Evolutionary conservation across 139 green algal genomes (phyloP), one percentile per base, ranked within the genome.

Genomic region (Gonium pectorale): DNA sequence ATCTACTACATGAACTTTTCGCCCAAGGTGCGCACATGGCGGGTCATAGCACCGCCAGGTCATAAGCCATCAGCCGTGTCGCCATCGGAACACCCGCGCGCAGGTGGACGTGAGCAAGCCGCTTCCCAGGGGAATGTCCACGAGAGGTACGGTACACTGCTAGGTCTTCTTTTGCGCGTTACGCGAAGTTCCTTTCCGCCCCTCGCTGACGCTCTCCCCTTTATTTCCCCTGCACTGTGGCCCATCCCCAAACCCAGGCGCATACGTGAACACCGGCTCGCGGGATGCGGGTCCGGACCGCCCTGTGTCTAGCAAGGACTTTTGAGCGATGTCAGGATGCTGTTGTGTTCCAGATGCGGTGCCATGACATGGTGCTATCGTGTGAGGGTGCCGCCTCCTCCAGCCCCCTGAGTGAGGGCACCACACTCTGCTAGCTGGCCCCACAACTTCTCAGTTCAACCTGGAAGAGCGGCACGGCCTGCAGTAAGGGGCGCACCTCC

Each of bases 191-290:
- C 11, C 46, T 54, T 11, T 15, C 46, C 46, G 13, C 46, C 29
- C 37, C 8, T 9, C 8, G 3, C 64, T n/a, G 8, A 6, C 37
- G 46, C 46, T 15, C 46, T 54, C 46, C 13, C 46, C 54, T 6
- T 6, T 22, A 19, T 31, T 22, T 22, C 54, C n/a, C 54, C 26
- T 35, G 24, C 41, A 56, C 9, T 37, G 64, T 49, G 37, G 11
- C 13, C 13, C 46, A 15, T 54, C 46, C 46, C 15, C 46, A 19
- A 43, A 68, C 35, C 17, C 71, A 80, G 71, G 71, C 0, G 71
- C 71, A 8, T 80, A 80, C 43, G 71, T 80, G 4, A 80, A 80
- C 71, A 67, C 22, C 2, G 71, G 71, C 35, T 67, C 51, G 1
- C 71, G 71, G 2, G 71, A 80, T 6, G 51, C 51, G 7, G 71